phyloP scores from a whole-genome alignment of 192 early-diverging fungal species.

The Coemansia sp. region DNA sequence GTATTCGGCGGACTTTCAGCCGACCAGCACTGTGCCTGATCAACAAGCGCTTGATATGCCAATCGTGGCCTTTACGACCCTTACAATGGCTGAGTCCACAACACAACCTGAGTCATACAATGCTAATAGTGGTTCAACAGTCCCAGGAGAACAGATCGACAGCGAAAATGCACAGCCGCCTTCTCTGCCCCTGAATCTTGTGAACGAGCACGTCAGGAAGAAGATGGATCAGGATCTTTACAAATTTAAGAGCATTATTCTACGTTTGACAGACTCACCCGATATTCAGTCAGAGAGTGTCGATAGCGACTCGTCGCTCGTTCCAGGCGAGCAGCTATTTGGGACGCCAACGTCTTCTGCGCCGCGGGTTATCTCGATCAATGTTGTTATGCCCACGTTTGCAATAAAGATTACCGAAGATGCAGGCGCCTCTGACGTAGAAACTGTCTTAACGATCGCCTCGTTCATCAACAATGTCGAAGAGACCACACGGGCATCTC shows the following conservation, averaged over 20 bases:
- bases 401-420: slow-evolving; percentile 38
- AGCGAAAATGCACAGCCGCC: background rate
- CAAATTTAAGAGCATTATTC: background rate
- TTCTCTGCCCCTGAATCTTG: background rate
- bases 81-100: background rate
- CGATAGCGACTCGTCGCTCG: background rate
- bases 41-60: background rate
- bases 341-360: slow-evolving; percentile 28
- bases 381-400: slow-evolving; percentile 46
- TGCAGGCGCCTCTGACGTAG: slow-evolving; percentile 2
- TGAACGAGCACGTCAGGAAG: background rate
- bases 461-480: background rate
- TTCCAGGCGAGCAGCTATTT: background rate
- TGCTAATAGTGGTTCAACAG: background rate
- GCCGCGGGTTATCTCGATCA: slow-evolving; percentile 34
- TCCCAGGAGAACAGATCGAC: background rate
- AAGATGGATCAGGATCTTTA: background rate
- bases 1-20: background rate
- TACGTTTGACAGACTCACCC: background rate
- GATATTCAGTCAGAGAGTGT: background rate
- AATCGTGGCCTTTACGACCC: slow-evolving; percentile 1
- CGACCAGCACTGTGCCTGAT: background rate
- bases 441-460: slow-evolving; percentile 33
- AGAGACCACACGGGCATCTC: background rate
- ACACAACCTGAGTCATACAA: background rate